These are phyloP conservation scores for Chenopodium suecicum DNA, from an alignment of 148 eudicot genomes.

Conservation along the genomic window DNA sequence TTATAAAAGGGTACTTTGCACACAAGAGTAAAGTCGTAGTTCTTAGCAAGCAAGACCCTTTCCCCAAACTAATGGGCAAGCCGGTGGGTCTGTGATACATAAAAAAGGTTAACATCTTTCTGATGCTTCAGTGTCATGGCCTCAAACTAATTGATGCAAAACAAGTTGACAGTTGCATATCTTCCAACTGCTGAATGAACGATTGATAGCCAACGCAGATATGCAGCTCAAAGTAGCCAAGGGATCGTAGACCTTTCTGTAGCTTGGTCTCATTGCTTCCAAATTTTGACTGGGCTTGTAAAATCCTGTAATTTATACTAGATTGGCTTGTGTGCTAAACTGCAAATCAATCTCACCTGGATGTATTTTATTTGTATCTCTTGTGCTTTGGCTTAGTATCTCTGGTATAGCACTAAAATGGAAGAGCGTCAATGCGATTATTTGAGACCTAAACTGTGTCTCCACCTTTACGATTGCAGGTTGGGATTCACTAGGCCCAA, in stretches of 20 bases:
- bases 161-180: neutral
- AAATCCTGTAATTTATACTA: neutral
- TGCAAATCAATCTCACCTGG: neutral
- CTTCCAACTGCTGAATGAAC: neutral
- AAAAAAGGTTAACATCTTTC: neutral
- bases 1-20: conserved; percentile 91
- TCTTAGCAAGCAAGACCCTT: conserved; percentile 95
- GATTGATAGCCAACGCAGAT: neutral
- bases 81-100: conserved; percentile 55
- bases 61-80: conserved; percentile 82
- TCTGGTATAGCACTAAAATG: neutral
- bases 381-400: neutral
- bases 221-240: neutral
- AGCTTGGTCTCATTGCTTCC: neutral
- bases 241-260: neutral
- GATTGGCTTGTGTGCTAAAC: neutral
- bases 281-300: neutral
- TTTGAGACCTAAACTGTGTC: too few species aligned
- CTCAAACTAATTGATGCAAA: neutral
- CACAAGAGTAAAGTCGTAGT: conserved; percentile 96
- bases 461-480: too few species aligned
- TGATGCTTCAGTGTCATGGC: neutral
- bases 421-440: too few species aligned
- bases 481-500: too few species aligned
- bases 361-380: neutral